Percentiles rank a stretch among this genome's conserved stretches.
Conservation (phyloP, 768 basidiomycete genomes). For the Erythrobasidium yunnanense region DNA sequence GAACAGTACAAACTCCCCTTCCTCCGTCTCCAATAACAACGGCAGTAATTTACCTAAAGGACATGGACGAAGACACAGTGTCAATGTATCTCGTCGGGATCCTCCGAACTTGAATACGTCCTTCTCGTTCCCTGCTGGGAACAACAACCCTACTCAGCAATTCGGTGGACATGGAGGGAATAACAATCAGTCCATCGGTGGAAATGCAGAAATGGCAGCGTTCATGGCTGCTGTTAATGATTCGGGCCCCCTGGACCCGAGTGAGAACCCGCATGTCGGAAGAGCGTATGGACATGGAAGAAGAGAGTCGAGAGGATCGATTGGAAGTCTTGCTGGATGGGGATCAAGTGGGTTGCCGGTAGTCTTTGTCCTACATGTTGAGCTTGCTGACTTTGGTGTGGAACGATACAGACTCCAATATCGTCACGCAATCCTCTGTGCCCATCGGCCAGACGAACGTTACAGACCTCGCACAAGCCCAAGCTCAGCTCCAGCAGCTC, state of each 20-base stretch:
- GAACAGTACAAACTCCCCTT: too few species aligned
- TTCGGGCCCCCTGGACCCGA: too few species aligned
- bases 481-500: conserved; percentile 87
- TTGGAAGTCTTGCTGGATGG: conserved; percentile 24
- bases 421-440: conserved; percentile 15
- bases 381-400: not conserved
- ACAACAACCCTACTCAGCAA: conserved; percentile 4
- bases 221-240: too few species aligned
- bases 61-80: conserved; percentile 79
- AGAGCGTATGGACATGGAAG: conserved; percentile 22
- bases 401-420: conserved; percentile 5
- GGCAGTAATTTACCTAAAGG: conserved; percentile 19
- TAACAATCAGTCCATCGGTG: not conserved
- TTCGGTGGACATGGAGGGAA: not conserved
- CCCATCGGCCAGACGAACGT: conserved; percentile 10
- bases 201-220: too few species aligned
- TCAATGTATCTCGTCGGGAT: conserved; percentile 59
- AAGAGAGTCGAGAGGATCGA: conserved; percentile 21
- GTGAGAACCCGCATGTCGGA: not conserved
- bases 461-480: conserved; percentile 86
- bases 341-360: conserved; percentile 21
- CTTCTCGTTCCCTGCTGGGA: conserved; percentile 8
- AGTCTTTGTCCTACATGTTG: not conserved
- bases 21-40: not conserved
- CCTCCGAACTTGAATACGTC: conserved; percentile 36